Conservation (phyloP, 2,329 filamentous ascomycete genomes). For the Clarireedia paspali region DNA sequence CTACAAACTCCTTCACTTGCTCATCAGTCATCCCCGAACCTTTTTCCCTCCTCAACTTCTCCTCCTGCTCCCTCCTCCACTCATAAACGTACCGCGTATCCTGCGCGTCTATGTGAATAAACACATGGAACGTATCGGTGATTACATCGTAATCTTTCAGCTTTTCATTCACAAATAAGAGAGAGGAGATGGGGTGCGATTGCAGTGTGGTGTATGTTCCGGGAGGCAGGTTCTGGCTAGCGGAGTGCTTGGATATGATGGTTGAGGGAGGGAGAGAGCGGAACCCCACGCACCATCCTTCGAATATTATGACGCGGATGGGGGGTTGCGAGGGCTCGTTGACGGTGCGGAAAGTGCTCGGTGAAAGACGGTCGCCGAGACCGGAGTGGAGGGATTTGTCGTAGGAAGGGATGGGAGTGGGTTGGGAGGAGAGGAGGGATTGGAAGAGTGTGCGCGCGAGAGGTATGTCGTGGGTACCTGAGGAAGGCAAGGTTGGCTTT, state of each 20-base stretch:
- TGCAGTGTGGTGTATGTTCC: conserved; percentile 24
- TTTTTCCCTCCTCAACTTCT: conserved; percentile 44
- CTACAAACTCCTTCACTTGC: conserved; percentile 56
- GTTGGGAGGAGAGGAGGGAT: conserved; percentile 38
- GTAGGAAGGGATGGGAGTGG: conserved; percentile 52
- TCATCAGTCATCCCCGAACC: conserved; percentile 59
- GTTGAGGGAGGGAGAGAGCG: conserved; percentile 41
- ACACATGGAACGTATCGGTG: conserved; percentile 51
- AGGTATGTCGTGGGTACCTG: conserved; percentile 53
- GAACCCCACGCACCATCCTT: conserved; percentile 69
- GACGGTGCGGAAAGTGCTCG: conserved; percentile 42
- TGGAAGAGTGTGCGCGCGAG: conserved; percentile 48
- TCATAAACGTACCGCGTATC: conserved; percentile 56
- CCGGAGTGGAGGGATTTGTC: conserved; percentile 59
- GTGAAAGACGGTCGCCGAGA: conserved; percentile 52
- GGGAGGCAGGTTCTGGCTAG: conserved; percentile 13
- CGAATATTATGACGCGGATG: conserved; percentile 53
- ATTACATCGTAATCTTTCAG: conserved; percentile 51
- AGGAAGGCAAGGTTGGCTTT: neutral
- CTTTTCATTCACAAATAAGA: conserved; percentile 51
- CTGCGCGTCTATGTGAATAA: conserved; percentile 58
- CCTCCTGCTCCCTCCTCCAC: conserved; percentile 61
- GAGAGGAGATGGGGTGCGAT: conserved; percentile 45
- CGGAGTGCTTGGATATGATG: conserved; percentile 38
- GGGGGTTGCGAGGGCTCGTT: conserved; percentile 25